These are phyloP conservation scores for Melastoma candidum DNA, from an alignment of 441 rosid genomes.

Conservation along the genomic window DNA sequence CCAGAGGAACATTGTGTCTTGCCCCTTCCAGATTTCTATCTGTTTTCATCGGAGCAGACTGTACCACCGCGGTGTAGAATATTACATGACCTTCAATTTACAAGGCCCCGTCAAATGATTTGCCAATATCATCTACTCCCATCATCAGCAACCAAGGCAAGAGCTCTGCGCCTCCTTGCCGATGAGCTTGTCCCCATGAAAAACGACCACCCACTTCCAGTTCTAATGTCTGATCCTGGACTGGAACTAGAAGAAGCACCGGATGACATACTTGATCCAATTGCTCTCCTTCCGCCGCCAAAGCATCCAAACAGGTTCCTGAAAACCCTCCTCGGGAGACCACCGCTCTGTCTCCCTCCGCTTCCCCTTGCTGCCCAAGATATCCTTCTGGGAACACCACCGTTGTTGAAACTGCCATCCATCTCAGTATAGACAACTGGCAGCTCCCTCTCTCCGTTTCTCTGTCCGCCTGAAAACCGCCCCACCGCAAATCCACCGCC, in stretches of 20 bases:
- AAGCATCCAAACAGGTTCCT: slow-evolving; percentile 61
- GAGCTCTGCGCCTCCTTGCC: slow-evolving; percentile 9
- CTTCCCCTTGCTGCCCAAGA: slow-evolving; percentile 48
- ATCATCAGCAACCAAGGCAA: slow-evolving; percentile 2
- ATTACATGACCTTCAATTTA: too few relatives aligned
- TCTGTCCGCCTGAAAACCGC: slow-evolving; percentile 59
- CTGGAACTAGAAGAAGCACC: slow-evolving; percentile 25
- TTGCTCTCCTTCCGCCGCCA: slow-evolving; percentile 16
- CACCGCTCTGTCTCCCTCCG: slow-evolving; percentile 36
- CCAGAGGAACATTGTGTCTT: too few relatives aligned
- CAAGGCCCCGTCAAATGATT: too few relatives aligned
- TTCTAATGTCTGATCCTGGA: slow-evolving; percentile 17
- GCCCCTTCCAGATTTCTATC: too few relatives aligned
- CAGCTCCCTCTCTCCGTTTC: slow-evolving; percentile 56
- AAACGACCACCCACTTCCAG: slow-evolving; percentile 24
- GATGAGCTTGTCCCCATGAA: slow-evolving; percentile 18
- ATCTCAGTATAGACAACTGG: slow-evolving; percentile 87
- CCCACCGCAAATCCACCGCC: slow-evolving; percentile 96
- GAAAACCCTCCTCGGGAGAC: slow-evolving; percentile 31
- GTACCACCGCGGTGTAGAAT: too few relatives aligned
- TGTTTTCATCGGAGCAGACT: too few relatives aligned
- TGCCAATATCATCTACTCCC: slow-evolving; percentile 10
- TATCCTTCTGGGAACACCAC: slow-evolving; percentile 57
- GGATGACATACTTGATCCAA: slow-evolving; percentile 2
- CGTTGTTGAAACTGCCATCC: slow-evolving; percentile 66